Conservation (phyloP, 305 asterid genomes). For the Solanum chacoense region DNA sequence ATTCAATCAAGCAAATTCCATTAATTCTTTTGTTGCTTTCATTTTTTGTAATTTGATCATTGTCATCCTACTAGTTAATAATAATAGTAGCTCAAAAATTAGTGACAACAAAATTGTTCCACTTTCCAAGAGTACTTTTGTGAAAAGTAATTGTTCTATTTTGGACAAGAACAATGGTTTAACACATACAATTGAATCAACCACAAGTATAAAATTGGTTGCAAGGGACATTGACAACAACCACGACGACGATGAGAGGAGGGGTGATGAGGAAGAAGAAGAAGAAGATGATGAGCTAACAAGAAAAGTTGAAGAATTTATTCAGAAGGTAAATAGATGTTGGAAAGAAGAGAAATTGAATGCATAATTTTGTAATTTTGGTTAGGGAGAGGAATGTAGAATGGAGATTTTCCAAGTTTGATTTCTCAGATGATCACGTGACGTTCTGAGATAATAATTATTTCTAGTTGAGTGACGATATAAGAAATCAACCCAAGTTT, state of each 20-base stretch:
- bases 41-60: background rate
- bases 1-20: background rate
- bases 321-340: conserved; percentile 45
- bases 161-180: background rate
- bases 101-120: background rate
- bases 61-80: background rate
- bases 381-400: background rate
- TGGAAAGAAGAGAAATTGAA: conserved; percentile 60
- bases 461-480: background rate
- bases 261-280: background rate
- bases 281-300: conserved; percentile 48
- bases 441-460: background rate
- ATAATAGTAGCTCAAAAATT: background rate
- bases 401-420: background rate
- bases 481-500: background rate
- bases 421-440: background rate
- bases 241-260: conserved; percentile 2
- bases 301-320: conserved; percentile 63
- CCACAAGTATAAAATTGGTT: background rate
- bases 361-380: background rate
- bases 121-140: background rate
- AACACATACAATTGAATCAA: background rate
- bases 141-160: background rate
- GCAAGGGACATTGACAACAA: background rate
- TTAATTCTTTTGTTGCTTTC: background rate